Evolutionary conservation across 2,329 filamentous ascomycete genomes (phyloP), one percentile per base, ranked within the genome.

Genomic region (Escovopsis sp.): DNA sequence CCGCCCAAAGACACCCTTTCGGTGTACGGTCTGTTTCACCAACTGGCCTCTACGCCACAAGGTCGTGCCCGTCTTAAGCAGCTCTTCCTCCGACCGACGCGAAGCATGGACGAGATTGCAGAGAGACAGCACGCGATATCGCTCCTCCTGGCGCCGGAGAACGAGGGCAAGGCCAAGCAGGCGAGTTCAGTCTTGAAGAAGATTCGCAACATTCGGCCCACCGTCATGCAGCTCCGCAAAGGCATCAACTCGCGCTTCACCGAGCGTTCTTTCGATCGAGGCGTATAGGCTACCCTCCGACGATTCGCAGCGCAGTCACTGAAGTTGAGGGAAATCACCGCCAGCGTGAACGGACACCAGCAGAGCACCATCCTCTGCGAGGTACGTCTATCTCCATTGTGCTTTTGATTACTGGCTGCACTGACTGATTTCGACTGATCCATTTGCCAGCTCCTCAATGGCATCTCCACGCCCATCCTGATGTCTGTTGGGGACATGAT

Each of bases 1-100:
- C 76, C 71, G 15, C 69, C 71, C 1, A 94, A 88, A 53, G 86
- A 93, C 57, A 80, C 75, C 13, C 65, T 90, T 1, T 96, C 84
- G 0, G 60, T 94, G 1, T 94, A 81, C 52, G 87, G 83, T 0
- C 61, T 96, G 0, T 92, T 94, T 41, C 74, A 79, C 39, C 66
- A 74, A 37, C 61, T 90, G 21, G 76, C 80, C 18, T 70, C 70
- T 37, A 94, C 86, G 4, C 69, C 80, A 1, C 86, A 94, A 52
- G 90, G 90, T 1, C 84, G 75, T 45, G 50, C 61, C 18, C 67
- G 70, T 30, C 65, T 98, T 5, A 77, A 82, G n/a, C 78, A 83
- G 46, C 70, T 81, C 35, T 90, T 98, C 44, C 60, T 94, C 7
- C 75, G 81, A 0, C 90, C 90, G 16, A 83, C 76, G 21, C 62